These are phyloP conservation scores for Trichaptum fuscoviolaceum DNA, from an alignment of 768 basidiomycete genomes.

Conservation along the genomic window DNA sequence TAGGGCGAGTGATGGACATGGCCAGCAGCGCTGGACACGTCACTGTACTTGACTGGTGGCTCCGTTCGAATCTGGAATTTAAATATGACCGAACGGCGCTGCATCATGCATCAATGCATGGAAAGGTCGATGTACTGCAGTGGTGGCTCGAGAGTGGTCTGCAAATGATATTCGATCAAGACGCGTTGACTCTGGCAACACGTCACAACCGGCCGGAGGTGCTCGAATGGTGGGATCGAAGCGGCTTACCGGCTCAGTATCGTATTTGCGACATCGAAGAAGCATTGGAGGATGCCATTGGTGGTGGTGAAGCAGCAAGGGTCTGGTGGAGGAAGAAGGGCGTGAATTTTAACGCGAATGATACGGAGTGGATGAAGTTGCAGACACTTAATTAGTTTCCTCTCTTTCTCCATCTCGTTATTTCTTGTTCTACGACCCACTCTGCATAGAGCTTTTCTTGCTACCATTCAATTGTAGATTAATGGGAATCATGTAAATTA, in stretches of 20 bases:
- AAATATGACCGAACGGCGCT: conserved; percentile 76
- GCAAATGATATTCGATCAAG: conserved; percentile 74
- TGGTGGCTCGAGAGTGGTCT: conserved; percentile 83
- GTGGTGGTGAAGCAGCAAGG: conserved; percentile 69
- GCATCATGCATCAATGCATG: conserved; percentile 73
- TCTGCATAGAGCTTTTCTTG: conserved; percentile 8
- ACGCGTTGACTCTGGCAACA: conserved; percentile 75
- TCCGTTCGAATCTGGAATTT: conserved; percentile 66
- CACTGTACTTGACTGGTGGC: conserved; percentile 81
- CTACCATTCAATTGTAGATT: neutral
- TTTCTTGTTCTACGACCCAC: conserved; percentile 15
- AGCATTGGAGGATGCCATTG: conserved; percentile 82
- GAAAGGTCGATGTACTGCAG: conserved; percentile 71
- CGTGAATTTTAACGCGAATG: conserved; percentile 76
- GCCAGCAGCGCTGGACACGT: conserved; percentile 77
- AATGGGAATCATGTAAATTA: neutral
- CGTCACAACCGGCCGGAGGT: conserved; percentile 77
- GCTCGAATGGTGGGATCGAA: conserved; percentile 85
- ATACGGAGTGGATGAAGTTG: conserved; percentile 85
- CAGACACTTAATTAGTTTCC: conserved; percentile 58
- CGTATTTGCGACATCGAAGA: conserved; percentile 91
- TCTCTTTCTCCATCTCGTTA: conserved; percentile 6
- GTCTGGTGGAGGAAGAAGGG: conserved; percentile 81
- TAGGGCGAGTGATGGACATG: conserved; percentile 82
- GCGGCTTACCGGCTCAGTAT: conserved; percentile 75